These are phyloP conservation scores for Schoenoplectus triqueter DNA, from an alignment of 202 grass and related monocot species.

Conservation along the genomic window DNA sequence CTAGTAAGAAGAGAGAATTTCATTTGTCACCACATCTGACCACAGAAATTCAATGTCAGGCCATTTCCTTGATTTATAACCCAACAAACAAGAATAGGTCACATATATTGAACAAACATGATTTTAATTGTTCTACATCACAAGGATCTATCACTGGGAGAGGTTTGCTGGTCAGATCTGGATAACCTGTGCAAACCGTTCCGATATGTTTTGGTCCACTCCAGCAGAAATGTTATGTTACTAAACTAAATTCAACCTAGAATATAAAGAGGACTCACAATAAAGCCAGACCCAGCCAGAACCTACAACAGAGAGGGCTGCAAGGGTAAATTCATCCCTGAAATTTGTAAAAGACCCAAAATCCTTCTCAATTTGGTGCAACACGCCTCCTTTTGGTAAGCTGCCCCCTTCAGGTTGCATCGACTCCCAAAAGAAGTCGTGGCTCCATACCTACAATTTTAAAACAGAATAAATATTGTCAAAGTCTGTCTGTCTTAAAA, in stretches of 20 bases:
- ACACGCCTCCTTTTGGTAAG: slow-evolving; percentile 56
- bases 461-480: neutral
- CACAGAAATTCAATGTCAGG: slow-evolving; percentile 1
- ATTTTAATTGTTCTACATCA: slow-evolving; percentile 1
- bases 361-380: slow-evolving; percentile 89
- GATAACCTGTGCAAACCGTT: neutral
- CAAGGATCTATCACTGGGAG: neutral
- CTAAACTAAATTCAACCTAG: neutral
- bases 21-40: slow-evolving; percentile 1
- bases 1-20: neutral
- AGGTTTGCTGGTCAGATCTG: neutral
- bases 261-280: slow-evolving; percentile 57
- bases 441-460: slow-evolving; percentile 78
- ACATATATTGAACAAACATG: neutral
- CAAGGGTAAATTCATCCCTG: slow-evolving; percentile 71
- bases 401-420: slow-evolving; percentile 88
- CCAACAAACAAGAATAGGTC: neutral
- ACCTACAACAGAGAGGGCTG: slow-evolving; percentile 57
- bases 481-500: neutral
- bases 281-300: slow-evolving; percentile 95
- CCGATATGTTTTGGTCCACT: neutral
- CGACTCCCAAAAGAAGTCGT: slow-evolving; percentile 96
- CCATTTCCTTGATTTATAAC: slow-evolving; percentile 3
- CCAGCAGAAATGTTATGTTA: neutral
- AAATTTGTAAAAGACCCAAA: slow-evolving; percentile 89